Base-by-base conservation (phyloP, 1,139 yeast species). In the Pneumocystis wakefieldiae region DNA sequence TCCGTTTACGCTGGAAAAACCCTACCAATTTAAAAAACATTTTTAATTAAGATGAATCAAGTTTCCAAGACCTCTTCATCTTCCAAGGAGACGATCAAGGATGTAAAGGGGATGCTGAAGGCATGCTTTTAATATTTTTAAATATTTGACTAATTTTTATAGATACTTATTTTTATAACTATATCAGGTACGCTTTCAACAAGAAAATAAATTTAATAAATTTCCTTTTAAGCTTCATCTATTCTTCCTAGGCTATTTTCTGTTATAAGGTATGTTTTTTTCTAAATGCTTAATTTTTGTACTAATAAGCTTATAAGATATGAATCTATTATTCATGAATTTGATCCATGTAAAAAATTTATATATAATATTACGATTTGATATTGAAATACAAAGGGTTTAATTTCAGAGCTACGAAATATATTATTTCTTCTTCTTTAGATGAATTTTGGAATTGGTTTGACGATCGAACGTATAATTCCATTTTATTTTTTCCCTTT, bases 261-360 rank as follows among this genome's bases (percentile, higher is more conserved):
- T 4, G 92, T 86, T 64, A 84, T 48, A 2, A 48, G n/a, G 55
- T 48, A 12, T 48, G 32, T 10, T 48, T 24, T 48, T 24, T 10
- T 24, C 5, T 24, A 24, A 41, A 48, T 12, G 24, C 1, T 5
- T 48, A 24, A n/a, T 14, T 15, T 48, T 41, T 41, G 28, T 41
- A 8, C 14, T 48, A 24, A 48, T 48, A 48, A 48, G 2, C 6
- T 6, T 14, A 10, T 87, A 65, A 79, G 95, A 69, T 94, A 90
- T 73, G 99, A 94, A 76, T 84, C 94, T 66, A 94, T 94, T 72
- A 94, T 94, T 75, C 99, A 94, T 77, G 99, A 94, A 76, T 92
- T 92, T 55, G 64, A 64, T 60, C 64, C 65, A 24, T 64, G 65
- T 62, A 73, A 48, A 28, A 29, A 15, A n/a, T n/a, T 29, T 37